Evolutionary conservation across 108 stramenopile species (phyloP).

Genomic region (Nitzschia sp.): DNA sequence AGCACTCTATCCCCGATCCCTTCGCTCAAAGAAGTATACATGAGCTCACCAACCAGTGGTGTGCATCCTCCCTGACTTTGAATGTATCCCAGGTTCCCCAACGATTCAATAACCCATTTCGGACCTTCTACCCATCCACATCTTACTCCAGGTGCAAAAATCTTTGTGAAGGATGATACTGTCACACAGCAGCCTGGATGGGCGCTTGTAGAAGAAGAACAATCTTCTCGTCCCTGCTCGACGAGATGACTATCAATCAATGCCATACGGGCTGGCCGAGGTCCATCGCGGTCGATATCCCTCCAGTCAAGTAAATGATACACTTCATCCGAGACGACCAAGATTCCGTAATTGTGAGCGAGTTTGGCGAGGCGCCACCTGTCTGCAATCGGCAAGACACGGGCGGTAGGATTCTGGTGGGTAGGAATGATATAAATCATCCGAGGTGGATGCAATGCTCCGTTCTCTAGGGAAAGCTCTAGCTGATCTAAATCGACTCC

Average conservation of each 20-base stretch:
- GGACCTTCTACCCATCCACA: constrained; percentile 77
- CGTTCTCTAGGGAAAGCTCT: constrained; percentile 32
- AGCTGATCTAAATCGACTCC: constrained; percentile 52
- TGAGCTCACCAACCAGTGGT: constrained; percentile 61
- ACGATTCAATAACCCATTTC: constrained; percentile 33
- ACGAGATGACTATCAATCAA: constrained; percentile 26
- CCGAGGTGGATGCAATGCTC: constrained; percentile 18
- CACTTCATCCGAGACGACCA: constrained; percentile 71
- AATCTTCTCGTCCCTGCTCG: background rate
- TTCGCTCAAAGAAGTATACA: constrained; percentile 39
- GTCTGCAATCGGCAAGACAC: constrained; percentile 48
- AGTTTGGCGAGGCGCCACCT: constrained; percentile 42
- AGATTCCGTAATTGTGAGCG: constrained; percentile 45
- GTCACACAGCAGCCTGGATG: constrained; percentile 58
- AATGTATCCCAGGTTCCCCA: constrained; percentile 58
- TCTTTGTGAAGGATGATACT: constrained; percentile 77
- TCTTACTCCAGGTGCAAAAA: constrained; percentile 66
- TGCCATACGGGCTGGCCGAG: constrained; percentile 57
- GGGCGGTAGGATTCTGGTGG: constrained; percentile 73
- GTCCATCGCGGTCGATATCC: background rate
- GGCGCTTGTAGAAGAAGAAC: background rate
- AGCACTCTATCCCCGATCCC: constrained; percentile 48
- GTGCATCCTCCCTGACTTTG: constrained; percentile 62
- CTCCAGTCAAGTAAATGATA: constrained; percentile 76
- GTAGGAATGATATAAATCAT: constrained; percentile 73